phyloP scores from a whole-genome alignment of 225 moss, liverwort and hornwort genomes.

The Rhytidiadelphus loreus region DNA sequence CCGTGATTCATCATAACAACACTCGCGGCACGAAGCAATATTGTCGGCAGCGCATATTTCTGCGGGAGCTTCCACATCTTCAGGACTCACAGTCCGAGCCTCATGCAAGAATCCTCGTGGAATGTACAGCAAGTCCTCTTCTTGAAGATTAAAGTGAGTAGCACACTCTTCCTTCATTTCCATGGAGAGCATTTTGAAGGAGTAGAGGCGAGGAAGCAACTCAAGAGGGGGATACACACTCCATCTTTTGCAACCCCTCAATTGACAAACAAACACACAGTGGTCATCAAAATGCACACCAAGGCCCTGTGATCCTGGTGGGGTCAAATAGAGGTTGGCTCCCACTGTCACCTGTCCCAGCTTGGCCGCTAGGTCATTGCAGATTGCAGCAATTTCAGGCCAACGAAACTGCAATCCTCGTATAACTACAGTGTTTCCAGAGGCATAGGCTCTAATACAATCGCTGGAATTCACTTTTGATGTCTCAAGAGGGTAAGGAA shows the following conservation, averaged over 20 bases:
- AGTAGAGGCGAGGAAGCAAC: conserved; percentile 60
- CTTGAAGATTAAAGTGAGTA: conserved; percentile 18
- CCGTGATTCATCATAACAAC: not conserved
- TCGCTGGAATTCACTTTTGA: conserved; percentile 23
- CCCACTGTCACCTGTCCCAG: conserved; percentile 81
- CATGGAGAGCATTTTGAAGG: conserved; percentile 8
- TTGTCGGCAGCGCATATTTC: not conserved
- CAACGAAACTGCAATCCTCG: conserved; percentile 71
- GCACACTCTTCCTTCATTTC: not conserved
- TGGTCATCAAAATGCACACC: conserved; percentile 78
- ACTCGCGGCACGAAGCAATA: not conserved
- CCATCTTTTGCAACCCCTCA: conserved; percentile 66
- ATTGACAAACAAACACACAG: conserved; percentile 74
- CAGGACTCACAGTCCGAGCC: conserved; percentile 23
- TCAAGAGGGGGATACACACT: conserved; percentile 39
- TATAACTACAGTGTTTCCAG: conserved; percentile 59
- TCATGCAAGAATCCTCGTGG: conserved; percentile 79
- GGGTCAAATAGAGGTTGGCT: conserved; percentile 75
- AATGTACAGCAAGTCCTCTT: conserved; percentile 56
- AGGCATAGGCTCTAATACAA: conserved; percentile 36
- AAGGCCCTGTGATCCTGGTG: conserved; percentile 68
- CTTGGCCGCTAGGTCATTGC: conserved; percentile 37
- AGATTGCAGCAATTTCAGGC: conserved; percentile 41
- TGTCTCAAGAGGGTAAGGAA: conserved; percentile 11
- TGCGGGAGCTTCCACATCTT: not conserved